Conservation (phyloP, 768 basidiomycete genomes). For the Agaricus blazei region DNA sequence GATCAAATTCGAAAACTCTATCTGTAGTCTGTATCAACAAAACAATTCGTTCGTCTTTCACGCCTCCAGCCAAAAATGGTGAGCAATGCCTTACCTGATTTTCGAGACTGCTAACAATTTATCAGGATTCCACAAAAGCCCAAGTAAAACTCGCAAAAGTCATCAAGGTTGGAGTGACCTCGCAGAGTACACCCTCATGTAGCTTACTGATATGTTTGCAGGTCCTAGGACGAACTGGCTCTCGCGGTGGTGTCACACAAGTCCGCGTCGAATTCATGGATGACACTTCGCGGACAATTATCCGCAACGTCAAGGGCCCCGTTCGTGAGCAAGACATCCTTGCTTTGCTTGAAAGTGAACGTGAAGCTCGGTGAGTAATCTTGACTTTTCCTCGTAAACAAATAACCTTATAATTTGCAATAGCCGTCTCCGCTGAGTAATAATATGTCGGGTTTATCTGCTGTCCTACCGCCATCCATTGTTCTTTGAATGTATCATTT, state of each 20-base stretch:
- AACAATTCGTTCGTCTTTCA: slow-evolving; percentile 18
- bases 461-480: not conserved
- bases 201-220: slow-evolving; percentile 24
- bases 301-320: slow-evolving; percentile 98
- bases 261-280: slow-evolving; percentile 99
- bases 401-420: not conserved
- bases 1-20: slow-evolving; percentile 27
- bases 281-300: slow-evolving; percentile 91
- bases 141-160: slow-evolving; percentile 98
- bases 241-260: slow-evolving; percentile 98
- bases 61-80: slow-evolving; percentile 27
- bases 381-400: not conserved
- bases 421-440: slow-evolving; percentile 35
- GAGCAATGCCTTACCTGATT: slow-evolving; percentile 12
- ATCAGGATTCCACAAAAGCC: slow-evolving; percentile 82
- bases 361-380: slow-evolving; percentile 90
- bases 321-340: slow-evolving; percentile 95
- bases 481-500: not conserved
- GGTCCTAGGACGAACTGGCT: slow-evolving; percentile 98
- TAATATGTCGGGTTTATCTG: not conserved
- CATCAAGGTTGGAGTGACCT: slow-evolving; percentile 63
- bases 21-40: slow-evolving; percentile 23
- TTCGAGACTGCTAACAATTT: slow-evolving; percentile 8
- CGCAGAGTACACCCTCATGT: not conserved
- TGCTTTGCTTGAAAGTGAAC: slow-evolving; percentile 94